Base-by-base conservation (phyloP, 176 grass and related monocot species). In the Avena atlantica region DNA sequence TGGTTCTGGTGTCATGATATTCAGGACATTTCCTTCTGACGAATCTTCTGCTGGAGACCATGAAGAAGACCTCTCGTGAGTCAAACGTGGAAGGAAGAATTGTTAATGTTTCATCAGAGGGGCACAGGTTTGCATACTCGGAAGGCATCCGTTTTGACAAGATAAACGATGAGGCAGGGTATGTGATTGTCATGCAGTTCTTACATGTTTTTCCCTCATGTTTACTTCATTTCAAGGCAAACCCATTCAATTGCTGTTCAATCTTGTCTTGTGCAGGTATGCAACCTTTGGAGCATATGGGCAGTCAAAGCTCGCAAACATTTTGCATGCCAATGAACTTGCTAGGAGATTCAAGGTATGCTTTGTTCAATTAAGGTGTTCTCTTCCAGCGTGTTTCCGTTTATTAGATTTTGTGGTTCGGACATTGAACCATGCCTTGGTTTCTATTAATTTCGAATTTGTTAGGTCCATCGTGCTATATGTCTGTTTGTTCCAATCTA, bases 11-110 rank as follows among this genome's bases (percentile, higher is more conserved):
- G 68, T 81, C 21, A 53, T 72, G 44, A 75, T 84, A 85, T 88
- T 37, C 78, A 98, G 93, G 96, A 12, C 93, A 98, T 91, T 98
- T 98, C 88, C 96, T 98, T 65, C 67, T 98, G 78, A 98, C 93
- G 15, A 21, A 98, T 68, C 96, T 98, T 88, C 84, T 98, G 27
- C 74, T 94, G 87, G 96, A 96, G 45, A 96, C 78, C 47, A 94
- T 98, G 93, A 96, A 98, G 85, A 96, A 90, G 59, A 91, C 96
- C 19, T 86, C 92, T 53, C 80, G 0, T 64, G 89, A 91, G 85
- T 93, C 90, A 69, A 90, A 91, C 52, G 49, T 89, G 13, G 92
- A 98, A 91, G 96, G 93, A 87, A 96, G 92, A 83, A 98, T 98
- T 80, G 88, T 94, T 65, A 96, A 89, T 2, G 93, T 98, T 56